These are phyloP conservation scores for Mesembryanthemum crystallinum DNA, from an alignment of 148 eudicot species.

Conservation along the genomic window DNA sequence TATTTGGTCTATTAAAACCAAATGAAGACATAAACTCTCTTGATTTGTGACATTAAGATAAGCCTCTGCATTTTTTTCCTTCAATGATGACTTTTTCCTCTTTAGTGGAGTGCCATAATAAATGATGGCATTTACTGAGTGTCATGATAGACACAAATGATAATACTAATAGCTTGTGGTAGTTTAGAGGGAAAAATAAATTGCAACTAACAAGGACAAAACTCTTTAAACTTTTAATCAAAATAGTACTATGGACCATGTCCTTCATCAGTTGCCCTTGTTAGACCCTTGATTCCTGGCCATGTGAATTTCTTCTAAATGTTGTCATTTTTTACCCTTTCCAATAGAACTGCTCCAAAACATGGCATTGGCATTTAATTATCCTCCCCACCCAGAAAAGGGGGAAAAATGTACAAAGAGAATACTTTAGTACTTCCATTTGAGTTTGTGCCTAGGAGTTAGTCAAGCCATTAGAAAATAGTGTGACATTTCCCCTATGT, in stretches of 20 bases:
- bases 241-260: conserved; percentile 5
- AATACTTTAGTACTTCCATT: not conserved
- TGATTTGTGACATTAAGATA: not conserved
- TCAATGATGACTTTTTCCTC: not conserved
- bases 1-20: not conserved
- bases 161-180: not conserved
- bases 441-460: not conserved
- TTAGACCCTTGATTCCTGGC: not conserved
- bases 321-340: not conserved
- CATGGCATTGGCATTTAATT: not conserved
- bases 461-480: not conserved
- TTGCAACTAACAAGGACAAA: not conserved
- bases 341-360: not conserved
- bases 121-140: conserved; percentile 13
- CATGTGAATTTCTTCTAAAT: not conserved
- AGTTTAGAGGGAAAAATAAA: not conserved
- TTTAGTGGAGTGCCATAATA: conserved; percentile 13
- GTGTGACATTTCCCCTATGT: not conserved
- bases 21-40: not conserved
- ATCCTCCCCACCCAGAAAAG: not conserved
- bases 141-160: conserved; percentile 18
- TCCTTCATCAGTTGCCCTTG: not conserved
- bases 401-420: not conserved
- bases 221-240: not conserved
- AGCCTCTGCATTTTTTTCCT: not conserved